Percentiles rank a stretch among this genome's conserved stretches.
These are phyloP conservation scores for Eleusine indica DNA, from an alignment of 176 grass and related monocot genomes.

Conservation along the genomic window DNA sequence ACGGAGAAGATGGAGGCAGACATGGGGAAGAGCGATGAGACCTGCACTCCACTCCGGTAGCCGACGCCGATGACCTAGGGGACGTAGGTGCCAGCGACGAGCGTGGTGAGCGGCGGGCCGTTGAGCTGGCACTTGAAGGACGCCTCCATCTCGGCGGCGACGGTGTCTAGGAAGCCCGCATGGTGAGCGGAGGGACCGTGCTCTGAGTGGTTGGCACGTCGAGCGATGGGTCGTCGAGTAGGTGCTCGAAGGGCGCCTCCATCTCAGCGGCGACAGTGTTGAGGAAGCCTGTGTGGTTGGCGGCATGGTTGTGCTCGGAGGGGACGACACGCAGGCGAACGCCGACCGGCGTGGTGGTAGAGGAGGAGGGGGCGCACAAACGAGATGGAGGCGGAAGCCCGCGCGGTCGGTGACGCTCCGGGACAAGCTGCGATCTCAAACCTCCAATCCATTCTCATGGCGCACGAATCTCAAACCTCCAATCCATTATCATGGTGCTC, in stretches of 20 bases:
- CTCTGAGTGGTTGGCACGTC: no score
- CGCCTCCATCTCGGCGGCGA: no score
- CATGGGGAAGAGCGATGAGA: conserved; percentile 60
- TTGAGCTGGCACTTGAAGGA: no score
- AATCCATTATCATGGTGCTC: no score
- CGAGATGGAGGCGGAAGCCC: no score
- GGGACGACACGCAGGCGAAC: conserved; percentile 60
- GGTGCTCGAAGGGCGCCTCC: conserved; percentile 56
- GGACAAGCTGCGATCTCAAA: no score
- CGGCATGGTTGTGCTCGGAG: conserved; percentile 60
- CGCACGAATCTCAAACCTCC: no score
- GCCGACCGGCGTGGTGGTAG: background rate
- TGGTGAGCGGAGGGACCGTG: no score
- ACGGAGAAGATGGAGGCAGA: conserved; percentile 49
- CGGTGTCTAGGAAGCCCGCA: no score
- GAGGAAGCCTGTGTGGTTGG: conserved; percentile 58
- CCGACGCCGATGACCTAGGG: conserved; percentile 62
- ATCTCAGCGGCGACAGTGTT: conserved; percentile 57
- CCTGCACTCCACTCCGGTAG: conserved; percentile 50
- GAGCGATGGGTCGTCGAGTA: conserved; percentile 36
- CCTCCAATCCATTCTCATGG: no score
- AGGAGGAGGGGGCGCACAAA: background rate
- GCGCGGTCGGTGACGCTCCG: no score
- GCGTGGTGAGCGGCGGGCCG: background rate
- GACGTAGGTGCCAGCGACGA: conserved; percentile 50